Conservation (phyloP, 1,139 yeast species). For the Saccharomyces uvarum region DNA sequence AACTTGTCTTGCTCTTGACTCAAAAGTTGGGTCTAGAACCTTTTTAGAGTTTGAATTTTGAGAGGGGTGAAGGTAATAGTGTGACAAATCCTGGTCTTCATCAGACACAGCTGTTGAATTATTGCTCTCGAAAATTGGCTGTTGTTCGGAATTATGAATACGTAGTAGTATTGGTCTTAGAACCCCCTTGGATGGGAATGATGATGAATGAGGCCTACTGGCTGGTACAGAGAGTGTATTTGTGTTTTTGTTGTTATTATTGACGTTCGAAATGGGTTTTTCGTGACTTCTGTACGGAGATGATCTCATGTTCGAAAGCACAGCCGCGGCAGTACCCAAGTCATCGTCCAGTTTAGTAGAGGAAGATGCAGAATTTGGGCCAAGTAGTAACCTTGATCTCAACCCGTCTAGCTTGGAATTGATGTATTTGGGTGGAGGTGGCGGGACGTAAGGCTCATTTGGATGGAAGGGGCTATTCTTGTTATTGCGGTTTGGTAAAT, state of each 20-base stretch:
- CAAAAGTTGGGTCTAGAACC: not conserved
- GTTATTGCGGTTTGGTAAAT: not conserved
- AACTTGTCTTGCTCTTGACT: slow-evolving; percentile 13
- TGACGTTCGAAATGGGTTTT: not conserved
- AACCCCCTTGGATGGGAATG: slow-evolving; percentile 15
- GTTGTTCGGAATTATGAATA: slow-evolving; percentile 6
- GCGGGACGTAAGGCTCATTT: slow-evolving; percentile 15
- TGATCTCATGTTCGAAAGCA: slow-evolving; percentile 30
- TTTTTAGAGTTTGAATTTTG: not conserved
- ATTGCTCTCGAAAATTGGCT: not conserved
- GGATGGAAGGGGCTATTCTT: slow-evolving; percentile 3
- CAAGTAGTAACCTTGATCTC: slow-evolving; percentile 22
- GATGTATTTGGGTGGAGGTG: slow-evolving; percentile 26
- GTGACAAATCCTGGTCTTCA: slow-evolving; percentile 9
- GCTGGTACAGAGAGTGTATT: slow-evolving; percentile 1
- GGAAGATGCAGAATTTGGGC: slow-evolving; percentile 14
- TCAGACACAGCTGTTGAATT: slow-evolving; percentile 16
- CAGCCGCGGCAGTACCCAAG: slow-evolving; percentile 29
- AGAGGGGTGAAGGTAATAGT: not conserved
- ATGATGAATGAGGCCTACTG: slow-evolving; percentile 25
- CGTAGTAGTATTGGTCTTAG: slow-evolving; percentile 20
- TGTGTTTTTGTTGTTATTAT: slow-evolving; percentile 5
- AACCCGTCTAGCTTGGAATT: slow-evolving; percentile 30
- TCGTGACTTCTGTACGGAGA: slow-evolving; percentile 23
- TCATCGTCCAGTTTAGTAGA: slow-evolving; percentile 17